These are phyloP conservation scores for Kalmusia sp. DNA, from an alignment of 2,329 filamentous ascomycete genomes.

Conservation along the genomic window DNA sequence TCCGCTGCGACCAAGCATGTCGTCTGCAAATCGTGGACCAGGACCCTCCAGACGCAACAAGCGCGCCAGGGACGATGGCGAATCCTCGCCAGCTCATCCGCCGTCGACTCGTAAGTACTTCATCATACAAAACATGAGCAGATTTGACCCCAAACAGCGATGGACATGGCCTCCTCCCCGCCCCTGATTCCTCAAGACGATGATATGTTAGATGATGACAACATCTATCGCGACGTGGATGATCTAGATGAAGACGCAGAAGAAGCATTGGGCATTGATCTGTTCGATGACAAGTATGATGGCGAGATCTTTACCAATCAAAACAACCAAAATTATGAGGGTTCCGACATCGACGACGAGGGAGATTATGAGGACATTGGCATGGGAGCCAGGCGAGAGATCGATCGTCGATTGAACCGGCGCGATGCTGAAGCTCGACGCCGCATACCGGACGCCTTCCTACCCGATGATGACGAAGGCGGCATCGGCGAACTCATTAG, in stretches of 20 bases:
- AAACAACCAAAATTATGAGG: constrained; percentile 70
- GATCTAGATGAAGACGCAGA: constrained; percentile 73
- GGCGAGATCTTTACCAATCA: constrained; percentile 60
- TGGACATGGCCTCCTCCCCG: constrained; percentile 61
- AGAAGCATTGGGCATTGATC: constrained; percentile 72
- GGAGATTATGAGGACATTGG: constrained; percentile 75
- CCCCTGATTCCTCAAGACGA: constrained; percentile 71
- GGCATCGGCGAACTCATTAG: constrained; percentile 83
- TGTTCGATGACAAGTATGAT: constrained; percentile 75
- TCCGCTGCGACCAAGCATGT: constrained; percentile 80
- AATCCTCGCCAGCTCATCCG: constrained; percentile 64
- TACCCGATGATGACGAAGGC: constrained; percentile 86
- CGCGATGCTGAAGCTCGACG: constrained; percentile 74
- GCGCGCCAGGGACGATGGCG: constrained; percentile 70
- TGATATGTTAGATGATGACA: constrained; percentile 73
- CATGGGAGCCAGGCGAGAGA: constrained; percentile 68
- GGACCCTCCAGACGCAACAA: constrained; percentile 67
- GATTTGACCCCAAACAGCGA: constrained; percentile 50
- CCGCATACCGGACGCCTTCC: constrained; percentile 74
- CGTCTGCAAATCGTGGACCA: constrained; percentile 80
- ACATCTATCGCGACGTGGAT: constrained; percentile 69
- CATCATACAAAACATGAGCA: constrained; percentile 8
- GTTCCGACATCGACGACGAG: constrained; percentile 77
- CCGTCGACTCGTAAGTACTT: constrained; percentile 69
- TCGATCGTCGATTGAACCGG: constrained; percentile 76